Evolutionary conservation across 352 stramenopile species (phyloP).

Genomic region (Pythium rishiriense): DNA sequence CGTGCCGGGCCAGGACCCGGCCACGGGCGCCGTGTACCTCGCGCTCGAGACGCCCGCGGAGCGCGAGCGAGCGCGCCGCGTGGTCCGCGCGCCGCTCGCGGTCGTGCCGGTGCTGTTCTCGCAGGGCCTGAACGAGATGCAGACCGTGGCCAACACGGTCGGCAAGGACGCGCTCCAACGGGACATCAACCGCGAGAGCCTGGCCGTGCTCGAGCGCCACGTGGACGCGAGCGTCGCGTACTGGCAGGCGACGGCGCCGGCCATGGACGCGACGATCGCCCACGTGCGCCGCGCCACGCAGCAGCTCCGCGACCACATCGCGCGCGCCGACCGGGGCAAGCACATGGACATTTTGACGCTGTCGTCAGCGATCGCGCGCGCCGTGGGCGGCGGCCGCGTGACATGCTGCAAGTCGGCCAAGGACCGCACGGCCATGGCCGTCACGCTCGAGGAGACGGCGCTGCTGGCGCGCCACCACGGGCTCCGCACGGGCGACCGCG

Average conservation of each 20-base stretch:
- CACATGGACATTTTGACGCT: slow-evolving; percentile 81
- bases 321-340: slow-evolving; percentile 53
- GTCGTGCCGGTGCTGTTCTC: slow-evolving; percentile 84
- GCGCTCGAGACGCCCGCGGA: slow-evolving; percentile 45
- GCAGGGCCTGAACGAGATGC: slow-evolving; percentile 93
- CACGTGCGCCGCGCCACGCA: slow-evolving; percentile 14
- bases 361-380: slow-evolving; percentile 68
- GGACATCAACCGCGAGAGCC: slow-evolving; percentile 82
- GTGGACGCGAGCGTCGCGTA: slow-evolving; percentile 39
- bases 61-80: slow-evolving; percentile 50
- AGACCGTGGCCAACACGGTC: slow-evolving; percentile 91
- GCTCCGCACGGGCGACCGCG: slow-evolving; percentile 48
- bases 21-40: slow-evolving; percentile 74
- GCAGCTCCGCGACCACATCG: slow-evolving; percentile 23
- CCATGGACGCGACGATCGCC: slow-evolving; percentile 31
- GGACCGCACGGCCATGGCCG: slow-evolving; percentile 96
- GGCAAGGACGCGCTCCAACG: slow-evolving; percentile 73
- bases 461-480: slow-evolving; percentile 60
- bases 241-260: slow-evolving; percentile 35
- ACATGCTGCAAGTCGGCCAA: slow-evolving; percentile 98
- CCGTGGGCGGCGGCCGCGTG: slow-evolving; percentile 88
- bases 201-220: slow-evolving; percentile 61
- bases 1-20: slow-evolving; percentile 67
- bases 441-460: slow-evolving; percentile 92
- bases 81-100: slow-evolving; percentile 58